A percentile compares a stretch with the other conserved stretches of the same genome.
Evolutionary conservation across 306 rosid species (phyloP).

Genomic region (Sicyos baderoa): DNA sequence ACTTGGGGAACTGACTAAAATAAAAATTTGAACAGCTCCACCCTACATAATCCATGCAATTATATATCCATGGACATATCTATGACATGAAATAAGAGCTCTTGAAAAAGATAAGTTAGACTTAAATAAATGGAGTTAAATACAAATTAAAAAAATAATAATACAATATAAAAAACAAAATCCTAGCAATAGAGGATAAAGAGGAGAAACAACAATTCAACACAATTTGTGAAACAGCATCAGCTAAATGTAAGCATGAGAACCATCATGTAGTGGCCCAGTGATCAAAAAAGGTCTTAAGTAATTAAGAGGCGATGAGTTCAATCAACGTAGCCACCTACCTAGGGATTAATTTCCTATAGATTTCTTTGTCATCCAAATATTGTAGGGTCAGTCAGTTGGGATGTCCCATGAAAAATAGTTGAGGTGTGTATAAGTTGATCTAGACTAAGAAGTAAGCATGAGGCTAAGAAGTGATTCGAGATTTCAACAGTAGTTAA

Average conservation of each 20-base stretch:
- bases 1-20: background rate
- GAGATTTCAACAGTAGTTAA: background rate
- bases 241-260: too few relatives aligned
- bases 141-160: background rate
- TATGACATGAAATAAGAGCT: background rate
- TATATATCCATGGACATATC: background rate
- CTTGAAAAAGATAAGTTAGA: background rate
- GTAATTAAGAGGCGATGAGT: too few relatives aligned
- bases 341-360: too few relatives aligned
- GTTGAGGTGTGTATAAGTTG: too few relatives aligned
- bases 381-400: too few relatives aligned
- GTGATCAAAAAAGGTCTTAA: too few relatives aligned
- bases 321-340: too few relatives aligned
- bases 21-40: background rate
- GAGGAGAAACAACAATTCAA: background rate
- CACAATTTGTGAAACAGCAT: background rate
- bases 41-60: background rate
- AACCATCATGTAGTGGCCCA: too few relatives aligned
- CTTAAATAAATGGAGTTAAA: slow-evolving; percentile 1
- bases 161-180: background rate
- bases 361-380: too few relatives aligned
- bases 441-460: background rate
- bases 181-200: slow-evolving; percentile 3
- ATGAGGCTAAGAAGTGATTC: background rate
- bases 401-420: too few relatives aligned